Conservation (phyloP, 192 early-diverging fungal species). For the Entrophospora sp. region DNA sequence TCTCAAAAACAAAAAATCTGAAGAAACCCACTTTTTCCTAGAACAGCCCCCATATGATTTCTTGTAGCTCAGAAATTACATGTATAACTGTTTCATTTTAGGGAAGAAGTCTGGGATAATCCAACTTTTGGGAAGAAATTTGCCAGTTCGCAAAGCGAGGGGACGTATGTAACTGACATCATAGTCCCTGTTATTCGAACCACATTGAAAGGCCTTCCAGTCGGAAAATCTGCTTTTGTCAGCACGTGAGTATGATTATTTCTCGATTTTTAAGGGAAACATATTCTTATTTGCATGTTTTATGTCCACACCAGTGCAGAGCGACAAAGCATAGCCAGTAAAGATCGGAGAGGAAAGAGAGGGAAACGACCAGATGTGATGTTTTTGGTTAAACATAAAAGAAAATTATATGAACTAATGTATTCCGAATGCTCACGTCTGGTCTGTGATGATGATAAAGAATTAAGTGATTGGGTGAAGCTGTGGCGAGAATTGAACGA, state of each 20-base stretch:
- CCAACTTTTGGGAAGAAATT: neutral
- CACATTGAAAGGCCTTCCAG: neutral
- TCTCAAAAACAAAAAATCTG: too few relatives aligned
- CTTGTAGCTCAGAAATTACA: too few relatives aligned
- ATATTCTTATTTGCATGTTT: neutral
- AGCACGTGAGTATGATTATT: neutral
- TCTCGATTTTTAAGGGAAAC: neutral
- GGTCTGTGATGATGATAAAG: neutral
- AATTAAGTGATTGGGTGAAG: too few relatives aligned
- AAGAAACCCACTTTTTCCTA: too few relatives aligned
- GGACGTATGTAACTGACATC: slow-evolving; percentile 1
- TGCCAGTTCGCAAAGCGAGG: neutral
- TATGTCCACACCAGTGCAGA: too few relatives aligned
- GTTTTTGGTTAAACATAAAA: neutral
- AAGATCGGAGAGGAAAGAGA: neutral
- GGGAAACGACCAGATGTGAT: slow-evolving; percentile 5
- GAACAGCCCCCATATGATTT: too few relatives aligned
- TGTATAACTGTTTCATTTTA: too few relatives aligned
- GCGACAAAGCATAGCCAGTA: slow-evolving; percentile 6
- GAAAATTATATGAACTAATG: slow-evolving; percentile 7
- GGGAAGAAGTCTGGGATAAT: neutral
- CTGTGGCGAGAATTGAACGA: slow-evolving; percentile 3
- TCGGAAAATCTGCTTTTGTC: neutral
- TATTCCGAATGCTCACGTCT: neutral
- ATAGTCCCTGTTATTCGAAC: neutral